phyloP scores from a whole-genome alignment of 148 eudicot species.

The Rhododendron kiyosumense region DNA sequence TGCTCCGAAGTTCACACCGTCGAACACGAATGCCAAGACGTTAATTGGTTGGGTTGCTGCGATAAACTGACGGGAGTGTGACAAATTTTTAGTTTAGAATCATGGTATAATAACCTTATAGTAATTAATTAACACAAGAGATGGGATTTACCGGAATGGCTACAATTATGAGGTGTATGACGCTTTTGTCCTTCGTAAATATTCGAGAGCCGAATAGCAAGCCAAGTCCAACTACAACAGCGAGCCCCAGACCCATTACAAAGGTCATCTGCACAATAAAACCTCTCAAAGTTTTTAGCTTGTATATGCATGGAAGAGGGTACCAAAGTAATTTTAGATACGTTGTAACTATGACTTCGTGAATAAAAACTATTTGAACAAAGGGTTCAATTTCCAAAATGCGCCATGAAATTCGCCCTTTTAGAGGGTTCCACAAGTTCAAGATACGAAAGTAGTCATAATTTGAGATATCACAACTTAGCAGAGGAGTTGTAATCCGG shows the following conservation, averaged over 20 bases:
- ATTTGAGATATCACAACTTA: background rate
- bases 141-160: constrained; percentile 70
- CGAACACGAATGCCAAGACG: constrained; percentile 70
- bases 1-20: constrained; percentile 84
- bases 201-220: constrained; percentile 70
- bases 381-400: background rate
- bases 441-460: too few relatives aligned
- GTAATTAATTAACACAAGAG: background rate
- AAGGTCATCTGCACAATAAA: constrained; percentile 77
- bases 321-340: background rate
- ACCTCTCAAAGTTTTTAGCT: background rate
- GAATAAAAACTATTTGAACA: background rate
- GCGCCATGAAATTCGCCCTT: too few relatives aligned
- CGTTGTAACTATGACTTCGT: background rate
- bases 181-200: constrained; percentile 61
- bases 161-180: constrained; percentile 50
- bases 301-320: background rate
- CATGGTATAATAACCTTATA: background rate
- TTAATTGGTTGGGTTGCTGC: constrained; percentile 85
- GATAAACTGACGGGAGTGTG: constrained; percentile 40
- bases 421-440: background rate
- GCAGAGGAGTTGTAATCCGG: background rate
- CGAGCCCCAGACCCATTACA: constrained; percentile 70
- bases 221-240: constrained; percentile 76
- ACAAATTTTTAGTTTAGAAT: background rate